phyloP scores from a whole-genome alignment of 345 rosid genomes.

The Sapria himalayana region DNA sequence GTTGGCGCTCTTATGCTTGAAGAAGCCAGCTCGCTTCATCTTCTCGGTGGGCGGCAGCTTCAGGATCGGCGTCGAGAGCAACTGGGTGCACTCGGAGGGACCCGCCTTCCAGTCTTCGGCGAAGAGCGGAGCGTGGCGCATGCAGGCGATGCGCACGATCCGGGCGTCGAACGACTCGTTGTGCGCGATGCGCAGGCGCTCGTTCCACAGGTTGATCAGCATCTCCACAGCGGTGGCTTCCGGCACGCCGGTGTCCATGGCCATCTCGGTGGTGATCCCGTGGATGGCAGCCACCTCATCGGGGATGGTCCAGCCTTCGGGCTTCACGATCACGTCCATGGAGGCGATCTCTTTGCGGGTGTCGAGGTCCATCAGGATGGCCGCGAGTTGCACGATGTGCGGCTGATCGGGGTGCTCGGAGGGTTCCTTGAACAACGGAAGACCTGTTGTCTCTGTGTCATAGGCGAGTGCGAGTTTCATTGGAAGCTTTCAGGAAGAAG shows the following conservation, averaged over 20 bases:
- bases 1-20: neutral
- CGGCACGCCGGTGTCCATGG: neutral
- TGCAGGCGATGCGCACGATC: neutral
- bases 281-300: neutral
- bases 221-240: neutral
- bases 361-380: neutral
- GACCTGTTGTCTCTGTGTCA: neutral
- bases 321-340: neutral
- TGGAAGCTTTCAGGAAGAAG: neutral
- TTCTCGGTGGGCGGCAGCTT: conserved; percentile 1
- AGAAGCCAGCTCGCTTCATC: neutral
- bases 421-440: neutral
- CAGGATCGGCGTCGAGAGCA: neutral
- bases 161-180: neutral
- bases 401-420: neutral
- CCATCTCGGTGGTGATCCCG: neutral
- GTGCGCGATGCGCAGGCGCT: neutral
- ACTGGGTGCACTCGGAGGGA: neutral
- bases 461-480: neutral
- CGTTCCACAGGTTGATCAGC: neutral
- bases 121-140: neutral
- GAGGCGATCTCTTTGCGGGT: neutral
- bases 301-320: neutral
- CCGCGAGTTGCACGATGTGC: neutral
- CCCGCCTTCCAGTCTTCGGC: neutral